phyloP scores from a whole-genome alignment of 2,329 filamentous ascomycete species.

The Chalara sp. region DNA sequence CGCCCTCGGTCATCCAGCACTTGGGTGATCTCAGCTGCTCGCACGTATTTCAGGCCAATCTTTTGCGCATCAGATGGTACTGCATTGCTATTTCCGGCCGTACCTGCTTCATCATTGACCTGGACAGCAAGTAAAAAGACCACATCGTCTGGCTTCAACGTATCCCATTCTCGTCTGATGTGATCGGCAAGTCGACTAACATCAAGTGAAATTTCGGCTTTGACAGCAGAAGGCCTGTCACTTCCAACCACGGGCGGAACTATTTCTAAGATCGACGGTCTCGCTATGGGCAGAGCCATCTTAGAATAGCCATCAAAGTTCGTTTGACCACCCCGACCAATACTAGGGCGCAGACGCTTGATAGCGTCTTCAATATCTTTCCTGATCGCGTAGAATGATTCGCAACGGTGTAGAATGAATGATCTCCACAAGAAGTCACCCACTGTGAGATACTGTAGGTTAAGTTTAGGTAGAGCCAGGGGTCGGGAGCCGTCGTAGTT shows the following conservation, averaged over 20 bases:
- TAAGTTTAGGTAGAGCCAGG: slow-evolving; percentile 87
- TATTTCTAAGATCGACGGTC: slow-evolving; percentile 81
- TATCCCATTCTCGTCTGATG: slow-evolving; percentile 83
- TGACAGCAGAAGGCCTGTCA: slow-evolving; percentile 73
- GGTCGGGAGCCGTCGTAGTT: slow-evolving; percentile 81
- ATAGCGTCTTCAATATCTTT: slow-evolving; percentile 83
- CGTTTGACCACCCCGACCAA: slow-evolving; percentile 56
- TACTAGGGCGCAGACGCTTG: slow-evolving; percentile 68
- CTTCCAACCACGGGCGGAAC: slow-evolving; percentile 78
- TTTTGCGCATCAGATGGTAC: slow-evolving; percentile 47
- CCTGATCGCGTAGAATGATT: slow-evolving; percentile 89
- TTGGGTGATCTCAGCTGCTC: slow-evolving; percentile 80
- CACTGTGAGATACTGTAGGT: slow-evolving; percentile 89
- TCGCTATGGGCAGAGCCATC: slow-evolving; percentile 84
- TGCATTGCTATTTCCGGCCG: slow-evolving; percentile 46
- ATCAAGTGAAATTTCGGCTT: slow-evolving; percentile 80
- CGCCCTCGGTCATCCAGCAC: slow-evolving; percentile 81
- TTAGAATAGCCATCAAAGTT: slow-evolving; percentile 79
- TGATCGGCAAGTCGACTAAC: slow-evolving; percentile 71
- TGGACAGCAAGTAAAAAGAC: slow-evolving; percentile 80
- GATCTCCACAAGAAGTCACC: slow-evolving; percentile 97
- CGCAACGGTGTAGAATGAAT: slow-evolving; percentile 79
- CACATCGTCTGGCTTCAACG: slow-evolving; percentile 77
- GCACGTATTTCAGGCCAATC: slow-evolving; percentile 62
- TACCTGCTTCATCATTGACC: slow-evolving; percentile 43